Conservation (phyloP, 345 rosid species). For the Hibiscus mutabilis region DNA sequence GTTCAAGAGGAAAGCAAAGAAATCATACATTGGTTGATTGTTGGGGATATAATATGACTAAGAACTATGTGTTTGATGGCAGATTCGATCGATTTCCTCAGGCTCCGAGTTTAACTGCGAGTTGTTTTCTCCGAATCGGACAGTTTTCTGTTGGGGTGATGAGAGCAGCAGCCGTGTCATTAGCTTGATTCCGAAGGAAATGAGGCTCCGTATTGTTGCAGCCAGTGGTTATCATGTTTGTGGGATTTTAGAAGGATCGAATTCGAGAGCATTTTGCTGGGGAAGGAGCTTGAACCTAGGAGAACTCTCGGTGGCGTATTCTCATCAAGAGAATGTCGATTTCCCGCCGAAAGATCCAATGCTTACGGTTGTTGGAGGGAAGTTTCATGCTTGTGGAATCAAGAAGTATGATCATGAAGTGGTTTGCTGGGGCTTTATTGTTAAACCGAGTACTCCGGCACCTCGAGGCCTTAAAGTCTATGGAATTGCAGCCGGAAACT, state of each 20-base stretch:
- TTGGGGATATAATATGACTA: too few relatives aligned
- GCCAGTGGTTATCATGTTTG: slow-evolving; percentile 98
- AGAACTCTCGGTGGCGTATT: slow-evolving; percentile 52
- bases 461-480: slow-evolving; percentile 51
- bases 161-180: slow-evolving; percentile 80
- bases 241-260: slow-evolving; percentile 57
- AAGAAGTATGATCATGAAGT: slow-evolving; percentile 53
- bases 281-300: slow-evolving; percentile 78
- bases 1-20: too few relatives aligned
- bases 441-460: slow-evolving; percentile 57
- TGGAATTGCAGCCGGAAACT: slow-evolving; percentile 79
- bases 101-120: too few relatives aligned
- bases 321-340: slow-evolving; percentile 43
- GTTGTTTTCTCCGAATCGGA: too few relatives aligned
- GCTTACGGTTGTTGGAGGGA: slow-evolving; percentile 73
- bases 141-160: slow-evolving; percentile 32
- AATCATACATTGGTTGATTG: too few relatives aligned
- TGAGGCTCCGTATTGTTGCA: slow-evolving; percentile 65
- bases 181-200: slow-evolving; percentile 56
- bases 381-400: slow-evolving; percentile 92
- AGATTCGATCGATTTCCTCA: too few relatives aligned
- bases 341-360: slow-evolving; percentile 70
- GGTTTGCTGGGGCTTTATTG: slow-evolving; percentile 81
- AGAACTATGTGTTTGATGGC: too few relatives aligned
- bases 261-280: slow-evolving; percentile 69